Base-by-base conservation (phyloP, 225 moss, liverwort and hornwort genomes). In the Marchantia paleacea region DNA sequence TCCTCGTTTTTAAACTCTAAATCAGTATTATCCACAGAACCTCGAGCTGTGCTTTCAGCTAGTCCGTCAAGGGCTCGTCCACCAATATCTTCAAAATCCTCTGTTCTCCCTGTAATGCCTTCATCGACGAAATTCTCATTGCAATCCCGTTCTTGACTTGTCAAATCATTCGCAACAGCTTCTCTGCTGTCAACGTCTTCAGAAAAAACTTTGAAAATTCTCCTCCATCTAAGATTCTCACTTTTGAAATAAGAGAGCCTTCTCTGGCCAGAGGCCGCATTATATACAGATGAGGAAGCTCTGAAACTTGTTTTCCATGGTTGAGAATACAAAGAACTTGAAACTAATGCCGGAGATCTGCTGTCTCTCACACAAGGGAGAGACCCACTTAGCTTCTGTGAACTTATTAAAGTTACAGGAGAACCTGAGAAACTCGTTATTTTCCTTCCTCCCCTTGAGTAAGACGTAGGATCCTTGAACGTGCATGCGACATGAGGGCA, bases 151-250 rank as follows among this genome's bases (percentile, higher is more conserved):
- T 66, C 76, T n/a, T 73, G 63, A 70, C 25, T 54, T 8, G 52
- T 72, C 72, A 50, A 48, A 52, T 76, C 76, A 47, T 30, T 79
- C n/a, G 61, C 22, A 20, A 39, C 79, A 54, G 65, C 65, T 63
- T 50, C 78, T 63, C 10, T 65, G 28, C 78, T 65, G 15, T 79
- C 79, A 58, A 77, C 77, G 11, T 49, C 77, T 54, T 79, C 55
- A 6, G 79, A 79, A 47, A 79, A 79, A 3, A 76, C 75, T 63
- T 81, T 79, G 25, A 69, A 62, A 51, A 51, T 75, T 58, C 50
- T 85, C 48, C 54, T 79, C 82, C 82, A 82, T 22, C 81, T 71
- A 52, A 80, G 75, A 79, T 60, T 75, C 47, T 74, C 77, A 73
- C 72, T 78, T 52, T 70, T 82, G 29, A 81, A 72, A 69, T 68